Evolutionary conservation across 148 eudicot genomes (phyloP), one percentile per base, ranked within the genome.

Genomic region (Limonium bicolor): DNA sequence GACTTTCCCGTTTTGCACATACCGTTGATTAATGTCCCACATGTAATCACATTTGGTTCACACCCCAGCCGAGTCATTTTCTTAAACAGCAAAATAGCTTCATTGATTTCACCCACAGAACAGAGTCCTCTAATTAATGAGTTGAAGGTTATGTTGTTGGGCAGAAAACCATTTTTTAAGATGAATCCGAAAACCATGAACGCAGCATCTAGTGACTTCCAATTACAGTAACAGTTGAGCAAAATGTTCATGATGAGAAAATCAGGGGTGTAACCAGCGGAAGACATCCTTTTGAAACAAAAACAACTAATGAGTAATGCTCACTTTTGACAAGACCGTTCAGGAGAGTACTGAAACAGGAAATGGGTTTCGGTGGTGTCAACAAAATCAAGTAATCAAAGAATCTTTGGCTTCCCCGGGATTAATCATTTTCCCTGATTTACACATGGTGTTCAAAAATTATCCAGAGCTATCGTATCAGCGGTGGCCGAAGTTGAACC

Each of bases 81-180:
- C 45, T 32, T 12, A 9, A 41, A 48, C 29, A 55, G 55, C 27
- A 19, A 21, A 4, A 5, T 15, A 7, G 60, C 61, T 19, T 62
- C 61, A 30, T 11, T 32, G 28, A 48, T 27, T 41, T 43, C 21
- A 49, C 21, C 50, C 28, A 28, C 61, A 31, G 42, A 16, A 55
- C 38, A 48, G 31, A 62, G 41, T 31, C 55, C 66, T 24, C 55
- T 62, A 15, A 62, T 2, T 39, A 62, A 26, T n/a, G 60, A 27
- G 14, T 40, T 48, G 40, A 28, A 62, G 18, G 61, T 55, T 24
- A 48, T 44, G n/a, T 34, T 41, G 36, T 44, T 6, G 26, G 60
- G 42, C 15, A 6, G n/a, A 30, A 48, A 55, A 27, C 59, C 66
- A 41, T 20, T 62, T 44, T 62, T 62, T 24, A 62, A n/a, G 41